Base-by-base conservation (phyloP, 805 yeast genomes). In the Metschnikowia reukaufii region DNA sequence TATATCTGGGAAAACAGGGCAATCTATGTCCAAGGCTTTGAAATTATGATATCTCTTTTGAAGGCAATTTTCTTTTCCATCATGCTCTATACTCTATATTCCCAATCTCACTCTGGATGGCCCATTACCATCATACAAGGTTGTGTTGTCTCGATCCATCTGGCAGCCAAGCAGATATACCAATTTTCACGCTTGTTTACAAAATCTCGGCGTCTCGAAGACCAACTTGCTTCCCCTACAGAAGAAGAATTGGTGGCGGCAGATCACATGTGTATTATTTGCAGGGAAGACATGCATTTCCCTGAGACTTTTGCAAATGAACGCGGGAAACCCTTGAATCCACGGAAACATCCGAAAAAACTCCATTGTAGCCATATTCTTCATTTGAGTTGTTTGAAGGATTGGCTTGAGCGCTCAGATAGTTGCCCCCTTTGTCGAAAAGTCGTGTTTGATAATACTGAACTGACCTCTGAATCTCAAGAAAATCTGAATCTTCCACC, bases 391-490 rank as follows among this genome's bases (percentile, higher is more conserved):
- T 94, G 99, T 64, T 74, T 94, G 51, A 86, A 88, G 59, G 84
- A 86, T 55, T 94, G 99, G 99, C 73, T 94, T 56, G 95, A 88
- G 60, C 78, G 96, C 54, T 88, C 96, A 0, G 92, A 85, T 56
- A 79, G 81, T n/a, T 94, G 99, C 69, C 99, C 99, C 1, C 81
- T 91, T 44, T 94, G 99, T 64, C 74, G 96, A 50, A 73, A 84
- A 25, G 79, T 82, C 9, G 95, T 89, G 6, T 72, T 72, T 50
- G 58, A 48, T 19, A 36, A 39, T 4, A 12, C 43, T 17, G 23
- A 21, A 12, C 21, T 39, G 21, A 31, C 36, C 13, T 27, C 42
- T 4, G 15, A 29, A 6, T 32, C 27, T 20, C 30, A 21, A 9
- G 13, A 15, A 12, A 18, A 27, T 10, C 18, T 37, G 13, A 23